phyloP scores from a whole-genome alignment of 306 rosid genomes.

The Prunus davidiana region DNA sequence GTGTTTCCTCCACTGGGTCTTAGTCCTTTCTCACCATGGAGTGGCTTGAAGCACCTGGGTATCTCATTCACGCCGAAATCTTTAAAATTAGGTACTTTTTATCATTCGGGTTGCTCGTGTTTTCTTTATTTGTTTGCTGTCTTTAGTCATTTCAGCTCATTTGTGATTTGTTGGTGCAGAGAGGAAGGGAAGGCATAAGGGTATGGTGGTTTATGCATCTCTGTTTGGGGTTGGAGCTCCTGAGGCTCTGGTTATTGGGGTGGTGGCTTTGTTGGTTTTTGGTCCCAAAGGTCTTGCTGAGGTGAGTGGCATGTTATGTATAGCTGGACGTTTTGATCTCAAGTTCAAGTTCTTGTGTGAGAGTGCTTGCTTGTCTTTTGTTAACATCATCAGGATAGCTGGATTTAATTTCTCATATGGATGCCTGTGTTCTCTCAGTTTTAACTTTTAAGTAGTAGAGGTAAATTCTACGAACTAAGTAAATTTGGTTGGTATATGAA shows the following conservation, averaged over 20 bases:
- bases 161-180: conserved; percentile 38
- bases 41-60: conserved; percentile 75
- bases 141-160: conserved; percentile 3
- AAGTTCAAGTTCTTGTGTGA: not conserved
- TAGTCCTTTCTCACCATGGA: conserved; percentile 68
- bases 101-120: conserved; percentile 1
- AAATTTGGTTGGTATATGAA: not conserved
- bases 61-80: conserved; percentile 44
- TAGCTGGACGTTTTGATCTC: not conserved
- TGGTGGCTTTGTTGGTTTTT: conserved; percentile 95
- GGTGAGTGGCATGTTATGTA: conserved; percentile 48
- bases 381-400: not conserved
- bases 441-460: no score
- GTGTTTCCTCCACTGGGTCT: conserved; percentile 48
- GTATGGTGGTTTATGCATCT: conserved; percentile 78
- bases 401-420: not conserved
- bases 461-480: no score
- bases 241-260: conserved; percentile 97
- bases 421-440: no score
- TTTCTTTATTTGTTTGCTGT: not conserved
- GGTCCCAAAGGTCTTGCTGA: conserved; percentile 99
- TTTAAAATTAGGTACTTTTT: conserved; percentile 37
- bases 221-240: conserved; percentile 99
- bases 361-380: not conserved
- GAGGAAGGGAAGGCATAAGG: conserved; percentile 55